Evolutionary conservation across 495 filamentous ascomycete species (phyloP).

Genomic region (Cercophora sp.): DNA sequence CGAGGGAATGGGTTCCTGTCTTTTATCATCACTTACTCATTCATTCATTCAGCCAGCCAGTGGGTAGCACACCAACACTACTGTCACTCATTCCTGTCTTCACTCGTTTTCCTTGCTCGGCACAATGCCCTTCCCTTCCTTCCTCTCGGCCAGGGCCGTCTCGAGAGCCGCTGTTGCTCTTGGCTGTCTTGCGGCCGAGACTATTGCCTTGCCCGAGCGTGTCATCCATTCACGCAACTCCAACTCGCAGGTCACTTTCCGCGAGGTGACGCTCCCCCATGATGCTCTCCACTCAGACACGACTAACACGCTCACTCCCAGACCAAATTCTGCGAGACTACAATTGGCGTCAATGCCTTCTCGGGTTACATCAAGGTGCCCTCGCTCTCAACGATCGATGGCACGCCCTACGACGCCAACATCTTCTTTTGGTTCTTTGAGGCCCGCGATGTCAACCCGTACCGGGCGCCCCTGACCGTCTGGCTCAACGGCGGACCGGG

Average conservation of each 20-base stretch:
- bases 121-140: too few relatives aligned
- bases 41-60: too few relatives aligned
- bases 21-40: too few relatives aligned
- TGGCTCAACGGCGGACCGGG: constrained; percentile 15
- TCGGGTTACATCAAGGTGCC: constrained; percentile 13
- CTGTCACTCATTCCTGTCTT: too few relatives aligned
- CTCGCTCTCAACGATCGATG: background rate
- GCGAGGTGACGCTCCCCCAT: background rate
- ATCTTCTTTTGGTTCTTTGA: constrained; percentile 18
- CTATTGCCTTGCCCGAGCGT: too few relatives aligned
- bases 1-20: too few relatives aligned
- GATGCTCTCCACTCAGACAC: background rate
- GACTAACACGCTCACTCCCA: background rate
- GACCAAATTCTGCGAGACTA: constrained; percentile 15
- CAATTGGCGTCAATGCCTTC: constrained; percentile 8
- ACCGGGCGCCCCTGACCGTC: constrained; percentile 10
- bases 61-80: too few relatives aligned
- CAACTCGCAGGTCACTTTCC: constrained; percentile 4
- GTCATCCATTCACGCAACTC: too few relatives aligned
- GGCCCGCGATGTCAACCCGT: constrained; percentile 1
- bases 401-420: background rate
- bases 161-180: too few relatives aligned
- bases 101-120: too few relatives aligned
- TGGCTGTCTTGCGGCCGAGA: background rate
- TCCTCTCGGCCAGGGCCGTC: too few relatives aligned